A percentile compares a stretch with the other conserved stretches of the same genome.
Conservation (phyloP, 257 asterid species). For the Coffea eugenioides region DNA sequence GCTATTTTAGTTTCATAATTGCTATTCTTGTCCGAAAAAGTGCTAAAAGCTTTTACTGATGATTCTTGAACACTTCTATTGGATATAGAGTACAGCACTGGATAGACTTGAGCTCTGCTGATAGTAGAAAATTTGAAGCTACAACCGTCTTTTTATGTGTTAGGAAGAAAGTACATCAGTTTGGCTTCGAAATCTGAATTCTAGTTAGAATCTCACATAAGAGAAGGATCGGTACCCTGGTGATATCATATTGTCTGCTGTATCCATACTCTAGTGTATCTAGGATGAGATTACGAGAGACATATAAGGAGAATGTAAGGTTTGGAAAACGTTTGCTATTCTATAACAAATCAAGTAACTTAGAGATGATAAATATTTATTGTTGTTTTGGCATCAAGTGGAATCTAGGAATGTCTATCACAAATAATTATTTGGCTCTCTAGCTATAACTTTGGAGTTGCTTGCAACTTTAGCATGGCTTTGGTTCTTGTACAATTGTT, state of each 20-base stretch:
- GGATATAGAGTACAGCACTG: neutral
- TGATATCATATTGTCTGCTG: neutral
- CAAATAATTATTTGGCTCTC: too few species aligned
- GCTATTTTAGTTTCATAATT: neutral
- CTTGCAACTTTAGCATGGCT: too few species aligned
- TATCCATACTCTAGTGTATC: neutral
- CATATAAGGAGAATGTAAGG: neutral
- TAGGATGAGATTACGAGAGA: neutral
- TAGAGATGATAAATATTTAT: neutral
- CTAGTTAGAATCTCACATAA: neutral
- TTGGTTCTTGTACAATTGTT: too few species aligned
- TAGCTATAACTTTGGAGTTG: too few species aligned
- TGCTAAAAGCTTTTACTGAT: too few species aligned
- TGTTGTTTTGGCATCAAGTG: neutral
- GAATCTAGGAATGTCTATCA: too few species aligned
- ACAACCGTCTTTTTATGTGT: neutral
- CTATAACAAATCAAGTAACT: neutral
- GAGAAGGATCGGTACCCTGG: too few species aligned
- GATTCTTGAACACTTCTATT: neutral
- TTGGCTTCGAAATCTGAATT: neutral
- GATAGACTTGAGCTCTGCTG: neutral
- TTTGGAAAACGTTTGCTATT: neutral
- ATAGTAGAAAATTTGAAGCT: neutral
- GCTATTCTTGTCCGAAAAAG: too few species aligned
- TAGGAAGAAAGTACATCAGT: neutral